Conservation (phyloP, 352 stramenopile species). For the Phytopythium montanum region DNA sequence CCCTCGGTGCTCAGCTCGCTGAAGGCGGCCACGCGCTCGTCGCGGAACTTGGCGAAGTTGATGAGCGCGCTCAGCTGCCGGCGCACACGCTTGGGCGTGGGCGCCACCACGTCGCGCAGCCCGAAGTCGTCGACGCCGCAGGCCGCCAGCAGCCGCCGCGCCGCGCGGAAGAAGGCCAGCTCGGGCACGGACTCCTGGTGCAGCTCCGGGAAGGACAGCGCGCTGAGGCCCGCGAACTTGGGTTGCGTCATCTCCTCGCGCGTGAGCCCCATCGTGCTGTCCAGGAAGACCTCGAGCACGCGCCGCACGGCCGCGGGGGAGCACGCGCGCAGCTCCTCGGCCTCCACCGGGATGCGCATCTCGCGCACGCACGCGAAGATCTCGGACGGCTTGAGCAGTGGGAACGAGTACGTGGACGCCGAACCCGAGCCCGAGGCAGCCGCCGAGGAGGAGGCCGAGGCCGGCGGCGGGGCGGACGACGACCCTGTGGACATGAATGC, state of each 20-base stretch:
- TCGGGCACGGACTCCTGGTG: slow-evolving; percentile 93
- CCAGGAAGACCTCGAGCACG: slow-evolving; percentile 89
- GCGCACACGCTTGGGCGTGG: slow-evolving; percentile 87
- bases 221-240: slow-evolving; percentile 76
- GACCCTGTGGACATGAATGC: no score
- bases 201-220: slow-evolving; percentile 88
- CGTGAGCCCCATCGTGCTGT: slow-evolving; percentile 86
- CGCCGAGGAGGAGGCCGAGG: not conserved
- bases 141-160: slow-evolving; percentile 86
- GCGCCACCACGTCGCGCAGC: slow-evolving; percentile 89
- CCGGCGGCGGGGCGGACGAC: not conserved
- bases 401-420: slow-evolving; percentile 76
- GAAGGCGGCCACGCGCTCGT: slow-evolving; percentile 90
- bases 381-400: slow-evolving; percentile 91
- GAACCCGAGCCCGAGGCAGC: not conserved
- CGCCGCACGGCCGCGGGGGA: slow-evolving; percentile 71
- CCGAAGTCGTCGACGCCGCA: slow-evolving; percentile 95
- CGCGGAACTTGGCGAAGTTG: slow-evolving; percentile 97
- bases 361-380: slow-evolving; percentile 92
- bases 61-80: slow-evolving; percentile 95
- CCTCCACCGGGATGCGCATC: slow-evolving; percentile 86
- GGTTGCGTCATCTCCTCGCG: slow-evolving; percentile 91
- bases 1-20: slow-evolving; percentile 75
- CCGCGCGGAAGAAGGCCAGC: slow-evolving; percentile 90
- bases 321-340: slow-evolving; percentile 86